Base-by-base conservation (phyloP, 139 green algal genomes). In the Zygnema cylindricum region DNA sequence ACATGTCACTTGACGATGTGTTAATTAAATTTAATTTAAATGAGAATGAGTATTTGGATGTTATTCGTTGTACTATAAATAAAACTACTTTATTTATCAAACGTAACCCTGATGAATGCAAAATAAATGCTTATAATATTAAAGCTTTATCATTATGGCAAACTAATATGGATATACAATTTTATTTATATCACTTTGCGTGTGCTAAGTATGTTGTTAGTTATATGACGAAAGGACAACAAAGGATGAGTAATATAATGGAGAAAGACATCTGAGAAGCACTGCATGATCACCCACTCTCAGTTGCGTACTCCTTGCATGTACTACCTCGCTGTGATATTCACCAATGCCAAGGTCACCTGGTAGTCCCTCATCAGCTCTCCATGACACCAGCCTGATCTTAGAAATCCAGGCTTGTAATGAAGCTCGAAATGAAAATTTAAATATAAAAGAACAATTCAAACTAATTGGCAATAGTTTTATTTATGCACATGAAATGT, bases 131-230 rank as follows among this genome's bases (percentile, higher is more conserved):
- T 0, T 82, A 69, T 11, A 82, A 82, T 54, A 35, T 33, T 69
- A 69, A 35, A 82, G 63, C 63, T 1, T 3, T 82, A 0, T 35
- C 30, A 2, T 43, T 82, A 35, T 82, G 76, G 76, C n/a, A 30
- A 82, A 33, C 41, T 1, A 82, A 82, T 0, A 82, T 82, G 76
- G 76, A 82, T 1, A 82, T 82, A 69, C 76, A 82, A 0, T 69
- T 82, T 33, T 82, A 33, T 0, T 69, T 82, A 43, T 1, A 82
- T 0, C 76, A 82, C 63, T 69, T 82, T n/a, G n/a, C n/a, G n/a
- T n/a, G n/a, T n/a, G n/a, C n/a, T n/a, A n/a, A n/a, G n/a, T n/a
- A n/a, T n/a, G n/a, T n/a, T 35, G 30, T 21, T 33, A 32, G 32
- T 69, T 82, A 82, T 82, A 82, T 82, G 76, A 40, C 30, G 0